Base-by-base conservation (phyloP, 345 rosid species). In the Stellera chamaejasme region DNA sequence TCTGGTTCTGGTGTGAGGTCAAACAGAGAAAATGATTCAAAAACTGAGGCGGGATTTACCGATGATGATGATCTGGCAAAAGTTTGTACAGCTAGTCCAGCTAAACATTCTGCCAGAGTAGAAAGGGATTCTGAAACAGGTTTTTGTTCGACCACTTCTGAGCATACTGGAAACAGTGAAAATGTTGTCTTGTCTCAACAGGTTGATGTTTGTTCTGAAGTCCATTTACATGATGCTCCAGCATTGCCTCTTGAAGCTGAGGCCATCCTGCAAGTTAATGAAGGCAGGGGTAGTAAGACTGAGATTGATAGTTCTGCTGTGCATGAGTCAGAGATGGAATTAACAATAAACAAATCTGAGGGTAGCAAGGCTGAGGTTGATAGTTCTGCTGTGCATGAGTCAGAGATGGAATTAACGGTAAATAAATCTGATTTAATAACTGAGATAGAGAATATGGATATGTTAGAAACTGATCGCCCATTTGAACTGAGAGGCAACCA, bases 91-190 rank as follows among this genome's bases (percentile, higher is more conserved):
- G 60, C 32, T 11, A 65, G 64, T 16, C 60, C 60, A 36, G 76
- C 52, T 41, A 79, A 73, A 51, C 62, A 69, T 63, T 62, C 64
- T 62, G 53, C 56, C 54, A 25, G 61, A 50, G 61, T 52, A 11
- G 50, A 75, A 50, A 72, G 32, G 56, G 71, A 58, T 57, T 55
- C 76, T 32, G 69, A 73, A 55, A 64, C 68, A 67, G 62, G 57
- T 44, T 45, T 32, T 27, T 23, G 51, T 61, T 45, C 50, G 44
- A 46, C 54, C 14, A 49, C 25, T 54, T 56, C 46, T 60, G 41
- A 52, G 10, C 69, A 64, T 61, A 70, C 51, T 27, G 48, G 58
- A 43, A 62, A 51, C 55, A 58, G 48, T 55, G 71, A 61, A 62
- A 57, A 65, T 56, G 61, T 58, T 43, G 63, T 57, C 25, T 48